Conservation (phyloP, 2,329 filamentous ascomycete genomes). For the Phyllosticta paracitricarpa region DNA sequence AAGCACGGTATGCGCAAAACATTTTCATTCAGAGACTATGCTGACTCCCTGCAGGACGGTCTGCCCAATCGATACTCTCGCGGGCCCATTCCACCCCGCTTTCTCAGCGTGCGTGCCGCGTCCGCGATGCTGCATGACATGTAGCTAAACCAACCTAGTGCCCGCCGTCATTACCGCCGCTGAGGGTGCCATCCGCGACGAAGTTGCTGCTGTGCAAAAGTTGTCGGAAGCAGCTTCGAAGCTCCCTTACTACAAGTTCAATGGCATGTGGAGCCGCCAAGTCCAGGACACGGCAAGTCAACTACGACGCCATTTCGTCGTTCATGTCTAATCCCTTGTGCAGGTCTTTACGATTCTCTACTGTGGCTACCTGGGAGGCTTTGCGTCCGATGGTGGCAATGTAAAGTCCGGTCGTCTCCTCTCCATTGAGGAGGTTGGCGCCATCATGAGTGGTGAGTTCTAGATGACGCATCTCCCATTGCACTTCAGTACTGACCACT, state of each 20-base stretch:
- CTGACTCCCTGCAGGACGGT: slow-evolving; percentile 45
- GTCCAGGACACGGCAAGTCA: slow-evolving; percentile 66
- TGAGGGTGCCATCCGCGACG: slow-evolving; percentile 57
- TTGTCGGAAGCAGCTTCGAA: slow-evolving; percentile 66
- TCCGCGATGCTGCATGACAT: slow-evolving; percentile 10
- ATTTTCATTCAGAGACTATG: background rate
- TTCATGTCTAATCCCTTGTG: background rate
- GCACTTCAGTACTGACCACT: background rate
- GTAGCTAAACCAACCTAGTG: slow-evolving; percentile 42
- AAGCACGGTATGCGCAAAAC: slow-evolving; percentile 50
- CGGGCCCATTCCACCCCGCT: slow-evolving; percentile 81
- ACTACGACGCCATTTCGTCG: slow-evolving; percentile 12
- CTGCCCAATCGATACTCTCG: slow-evolving; percentile 73
- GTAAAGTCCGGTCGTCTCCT: slow-evolving; percentile 56
- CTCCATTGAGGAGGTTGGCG: slow-evolving; percentile 79
- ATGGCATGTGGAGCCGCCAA: slow-evolving; percentile 72
- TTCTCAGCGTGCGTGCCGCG: slow-evolving; percentile 41
- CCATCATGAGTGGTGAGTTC: slow-evolving; percentile 58
- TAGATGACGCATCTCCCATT: background rate
- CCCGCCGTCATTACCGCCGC: slow-evolving; percentile 58
- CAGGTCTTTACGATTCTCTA: slow-evolving; percentile 50
- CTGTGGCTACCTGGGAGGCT: slow-evolving; percentile 71
- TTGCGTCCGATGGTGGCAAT: slow-evolving; percentile 43
- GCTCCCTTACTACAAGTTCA: slow-evolving; percentile 98
- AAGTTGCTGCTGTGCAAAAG: slow-evolving; percentile 60